Evolutionary conservation across 139 green algal species (phyloP), one percentile per base, ranked within the genome.

Genomic region (Edaphochlamys debaryana): DNA sequence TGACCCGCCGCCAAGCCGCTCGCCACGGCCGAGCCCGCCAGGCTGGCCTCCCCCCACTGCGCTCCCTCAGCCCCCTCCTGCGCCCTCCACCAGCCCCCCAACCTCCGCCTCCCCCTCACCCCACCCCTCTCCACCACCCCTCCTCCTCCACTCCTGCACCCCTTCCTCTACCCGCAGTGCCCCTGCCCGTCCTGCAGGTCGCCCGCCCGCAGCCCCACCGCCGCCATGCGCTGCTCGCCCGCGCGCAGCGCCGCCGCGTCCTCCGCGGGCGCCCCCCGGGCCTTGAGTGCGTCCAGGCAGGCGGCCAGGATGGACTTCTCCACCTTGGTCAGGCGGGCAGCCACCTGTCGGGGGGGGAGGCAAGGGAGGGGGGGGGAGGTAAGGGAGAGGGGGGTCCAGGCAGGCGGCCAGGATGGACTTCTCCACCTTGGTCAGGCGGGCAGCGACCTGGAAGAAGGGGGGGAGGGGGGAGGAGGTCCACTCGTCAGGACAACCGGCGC

Each of bases 361-460:
- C 22, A 63, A 30, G 54, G 20, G 5, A 63, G 23, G 22, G 41
- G 30, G 6, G 29, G 30, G 30, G 68, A 29, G 5, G 54, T 29
- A 63, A 32, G 54, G 23, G n/a, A n/a, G n/a, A n/a, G n/a, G n/a
- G n/a, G n/a, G n/a, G 42, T 82, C 76, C 63, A 23, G 62, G 17
- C 32, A n/a, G 29, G 42, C 80, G 40, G 73, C 66, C 32, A 93
- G 79, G 52, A 93, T 91, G 42, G 63, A 69, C 72, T 93, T 93
- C 52, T 93, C 89, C 36, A 95, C 93, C 29, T 89, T 82, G 38
- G 95, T 73, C 29, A 97, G 88, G 0, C 90, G 84, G 2, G 93
- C 89, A 37, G 95, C 93, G 40, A 96, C 91, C 73, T 91, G 91
- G 29, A 90, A 68, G 1, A 94, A 87, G 0, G 94, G 90, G 56